Evolutionary conservation across 2,329 filamentous ascomycete genomes (phyloP).

Genomic region (Balansia obtecta): DNA sequence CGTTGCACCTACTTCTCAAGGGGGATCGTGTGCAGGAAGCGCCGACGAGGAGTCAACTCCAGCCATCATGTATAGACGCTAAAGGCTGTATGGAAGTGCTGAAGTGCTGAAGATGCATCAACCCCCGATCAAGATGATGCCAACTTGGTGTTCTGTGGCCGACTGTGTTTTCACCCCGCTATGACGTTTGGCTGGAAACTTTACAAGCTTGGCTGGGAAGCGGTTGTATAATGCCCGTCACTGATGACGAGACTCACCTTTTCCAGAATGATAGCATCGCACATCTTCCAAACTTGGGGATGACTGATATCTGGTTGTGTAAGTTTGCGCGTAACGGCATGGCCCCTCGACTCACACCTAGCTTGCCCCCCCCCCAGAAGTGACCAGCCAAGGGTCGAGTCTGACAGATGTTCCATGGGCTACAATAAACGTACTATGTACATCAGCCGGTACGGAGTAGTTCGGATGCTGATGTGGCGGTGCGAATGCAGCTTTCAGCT

Average conservation of each 20-base stretch:
- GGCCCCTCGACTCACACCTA: too few relatives aligned
- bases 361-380: background rate
- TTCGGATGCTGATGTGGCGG: constrained; percentile 3
- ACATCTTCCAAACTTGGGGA: too few relatives aligned
- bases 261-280: too few relatives aligned
- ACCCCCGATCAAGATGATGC: background rate
- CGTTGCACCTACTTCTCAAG: background rate
- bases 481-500: constrained; percentile 7
- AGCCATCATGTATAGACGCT: background rate
- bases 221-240: too few relatives aligned
- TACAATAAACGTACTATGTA: background rate
- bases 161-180: background rate
- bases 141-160: background rate
- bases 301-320: background rate
- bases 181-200: background rate
- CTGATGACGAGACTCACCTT: too few relatives aligned
- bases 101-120: background rate
- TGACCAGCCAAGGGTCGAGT: background rate
- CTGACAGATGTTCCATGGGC: background rate
- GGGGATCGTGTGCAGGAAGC: background rate
- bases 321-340: too few relatives aligned
- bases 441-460: background rate
- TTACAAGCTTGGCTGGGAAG: too few relatives aligned
- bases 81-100: too few relatives aligned
- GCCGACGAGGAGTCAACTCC: background rate